These are phyloP conservation scores for Fusarium sp. DNA, from an alignment of 2,329 filamentous ascomycete species.

Conservation along the genomic window DNA sequence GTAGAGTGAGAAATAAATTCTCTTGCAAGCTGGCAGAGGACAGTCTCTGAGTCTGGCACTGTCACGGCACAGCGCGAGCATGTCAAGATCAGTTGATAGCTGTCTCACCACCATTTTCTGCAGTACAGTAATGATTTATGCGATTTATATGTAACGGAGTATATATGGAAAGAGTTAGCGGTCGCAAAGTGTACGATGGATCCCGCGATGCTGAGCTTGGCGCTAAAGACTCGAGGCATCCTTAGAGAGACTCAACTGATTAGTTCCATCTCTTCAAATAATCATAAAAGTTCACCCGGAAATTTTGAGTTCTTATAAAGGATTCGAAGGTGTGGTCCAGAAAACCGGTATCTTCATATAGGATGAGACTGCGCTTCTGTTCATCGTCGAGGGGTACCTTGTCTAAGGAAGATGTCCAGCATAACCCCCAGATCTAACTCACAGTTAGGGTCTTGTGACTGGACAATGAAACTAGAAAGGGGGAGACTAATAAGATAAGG, in stretches of 20 bases:
- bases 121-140: no score
- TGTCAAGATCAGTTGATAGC: no score
- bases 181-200: rapidly evolving
- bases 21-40: no score
- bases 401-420: background rate
- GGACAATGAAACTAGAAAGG: rapidly evolving
- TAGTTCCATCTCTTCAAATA: background rate
- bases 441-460: no score
- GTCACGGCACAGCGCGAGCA: no score
- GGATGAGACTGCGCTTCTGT: background rate
- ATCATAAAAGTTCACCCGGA: rapidly evolving
- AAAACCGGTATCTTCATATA: background rate
- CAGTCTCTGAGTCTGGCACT: no score
- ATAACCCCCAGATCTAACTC: background rate
- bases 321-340: rapidly evolving
- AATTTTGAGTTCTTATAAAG: rapidly evolving
- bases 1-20: no score
- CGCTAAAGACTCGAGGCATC: background rate
- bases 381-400: rapidly evolving
- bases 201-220: background rate
- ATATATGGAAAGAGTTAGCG: rapidly evolving
- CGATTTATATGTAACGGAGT: rapidly evolving
- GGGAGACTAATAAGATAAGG: rapidly evolving
- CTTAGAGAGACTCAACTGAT: rapidly evolving
- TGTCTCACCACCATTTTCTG: no score